Percentiles rank a stretch among this genome's conserved stretches.
phyloP scores from a whole-genome alignment of 2,329 filamentous ascomycete genomes.

The Xylariaceae sp. region DNA sequence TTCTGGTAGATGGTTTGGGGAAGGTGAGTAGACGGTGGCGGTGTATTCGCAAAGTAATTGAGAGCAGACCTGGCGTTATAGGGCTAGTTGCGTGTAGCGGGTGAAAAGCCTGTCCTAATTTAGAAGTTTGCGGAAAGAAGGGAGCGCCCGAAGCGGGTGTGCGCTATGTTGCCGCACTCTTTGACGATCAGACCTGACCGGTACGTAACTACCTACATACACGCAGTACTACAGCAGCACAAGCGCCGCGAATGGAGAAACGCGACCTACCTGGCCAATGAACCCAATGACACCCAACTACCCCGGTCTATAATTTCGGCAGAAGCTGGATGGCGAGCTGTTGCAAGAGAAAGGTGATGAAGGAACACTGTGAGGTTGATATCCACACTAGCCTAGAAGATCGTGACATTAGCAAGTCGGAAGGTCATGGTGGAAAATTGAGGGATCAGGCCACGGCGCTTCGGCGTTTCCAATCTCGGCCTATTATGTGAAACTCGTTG shows the following conservation, averaged over 20 bases:
- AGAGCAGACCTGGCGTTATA: slow-evolving; percentile 21
- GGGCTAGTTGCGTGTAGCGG: slow-evolving; percentile 18
- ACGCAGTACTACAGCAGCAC: too few species aligned
- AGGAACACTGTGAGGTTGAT: slow-evolving; percentile 17
- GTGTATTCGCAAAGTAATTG: slow-evolving; percentile 19
- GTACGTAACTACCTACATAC: too few species aligned
- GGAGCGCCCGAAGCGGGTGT: slow-evolving; percentile 14
- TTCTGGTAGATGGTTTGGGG: slow-evolving; percentile 16
- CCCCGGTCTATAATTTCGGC: slow-evolving; percentile 23
- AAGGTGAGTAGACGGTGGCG: slow-evolving; percentile 17
- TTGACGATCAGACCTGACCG: slow-evolving; percentile 25
- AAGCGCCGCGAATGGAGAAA: background rate
- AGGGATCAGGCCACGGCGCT: slow-evolving; percentile 7
- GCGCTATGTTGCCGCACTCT: slow-evolving; percentile 24
- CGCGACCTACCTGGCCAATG: slow-evolving; percentile 6
- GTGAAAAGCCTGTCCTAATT: slow-evolving; percentile 20
- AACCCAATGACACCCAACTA: slow-evolving; percentile 14
- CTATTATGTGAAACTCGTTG: slow-evolving; percentile 9
- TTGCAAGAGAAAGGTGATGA: slow-evolving; percentile 11
- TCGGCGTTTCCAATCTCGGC: slow-evolving; percentile 5
- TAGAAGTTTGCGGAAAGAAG: slow-evolving; percentile 16
- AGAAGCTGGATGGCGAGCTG: slow-evolving; percentile 17
- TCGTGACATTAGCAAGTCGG: slow-evolving; percentile 20
- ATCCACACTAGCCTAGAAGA: slow-evolving; percentile 15
- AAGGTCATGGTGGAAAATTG: slow-evolving; percentile 12